Evolutionary conservation across 2,329 filamentous ascomycete genomes (phyloP).

Genomic region (Akanthomyces muscarius): DNA sequence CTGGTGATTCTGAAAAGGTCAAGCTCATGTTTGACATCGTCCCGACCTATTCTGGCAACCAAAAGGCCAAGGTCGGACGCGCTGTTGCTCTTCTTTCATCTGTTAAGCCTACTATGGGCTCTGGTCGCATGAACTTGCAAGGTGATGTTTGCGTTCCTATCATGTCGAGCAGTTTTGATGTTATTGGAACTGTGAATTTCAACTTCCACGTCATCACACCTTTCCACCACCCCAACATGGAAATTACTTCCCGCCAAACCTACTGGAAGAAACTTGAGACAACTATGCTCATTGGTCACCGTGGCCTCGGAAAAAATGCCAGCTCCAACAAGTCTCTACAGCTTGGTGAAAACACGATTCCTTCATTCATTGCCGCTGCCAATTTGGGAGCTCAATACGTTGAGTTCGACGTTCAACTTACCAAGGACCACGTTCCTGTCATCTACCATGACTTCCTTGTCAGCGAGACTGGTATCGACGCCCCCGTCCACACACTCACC

Average conservation of each 20-base stretch:
- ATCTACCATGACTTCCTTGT: slow-evolving; percentile 99
- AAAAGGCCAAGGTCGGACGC: slow-evolving; percentile 84
- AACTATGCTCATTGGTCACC: slow-evolving; percentile 73
- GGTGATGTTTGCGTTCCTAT: slow-evolving; percentile 92
- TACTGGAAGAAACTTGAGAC: slow-evolving; percentile 94
- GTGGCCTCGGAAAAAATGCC: slow-evolving; percentile 85
- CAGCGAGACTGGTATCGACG: slow-evolving; percentile 95
- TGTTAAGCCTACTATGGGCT: slow-evolving; percentile 76
- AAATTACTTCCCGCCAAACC: slow-evolving; percentile 81
- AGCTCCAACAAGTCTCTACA: slow-evolving; percentile 81
- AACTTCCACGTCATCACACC: slow-evolving; percentile 95
- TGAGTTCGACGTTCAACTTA: slow-evolving; percentile 87
- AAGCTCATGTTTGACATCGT: slow-evolving; percentile 93
- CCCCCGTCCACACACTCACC: slow-evolving; percentile 90
- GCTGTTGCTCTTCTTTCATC: slow-evolving; percentile 84
- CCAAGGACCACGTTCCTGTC: slow-evolving; percentile 97
- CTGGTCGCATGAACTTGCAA: slow-evolving; percentile 85
- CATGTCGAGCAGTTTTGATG: slow-evolving; percentile 75
- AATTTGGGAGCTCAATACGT: slow-evolving; percentile 80
- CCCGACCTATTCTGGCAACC: slow-evolving; percentile 86
- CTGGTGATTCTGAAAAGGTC: slow-evolving; percentile 72
- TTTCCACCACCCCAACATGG: slow-evolving; percentile 91
- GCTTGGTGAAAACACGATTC: slow-evolving; percentile 91
- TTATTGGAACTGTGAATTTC: slow-evolving; percentile 94
- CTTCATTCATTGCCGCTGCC: slow-evolving; percentile 92